Conservation (phyloP, 1,139 yeast species). For the Kazachstania sp. region DNA sequence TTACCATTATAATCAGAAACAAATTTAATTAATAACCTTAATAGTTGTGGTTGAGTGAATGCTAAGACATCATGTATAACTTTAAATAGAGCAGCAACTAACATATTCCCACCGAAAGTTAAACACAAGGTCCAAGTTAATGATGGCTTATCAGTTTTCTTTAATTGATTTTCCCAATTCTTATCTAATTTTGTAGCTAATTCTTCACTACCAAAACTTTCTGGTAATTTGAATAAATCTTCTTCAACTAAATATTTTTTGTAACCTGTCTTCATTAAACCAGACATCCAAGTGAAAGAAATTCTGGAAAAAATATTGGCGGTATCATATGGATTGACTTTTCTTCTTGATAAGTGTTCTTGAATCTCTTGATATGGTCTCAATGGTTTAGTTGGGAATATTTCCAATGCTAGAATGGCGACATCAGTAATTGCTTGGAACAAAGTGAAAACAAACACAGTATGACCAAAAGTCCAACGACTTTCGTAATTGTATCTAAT, state of each 20-base stretch:
- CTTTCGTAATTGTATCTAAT: constrained; percentile 39
- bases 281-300: constrained; percentile 89
- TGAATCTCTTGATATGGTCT: constrained; percentile 35
- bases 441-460: constrained; percentile 39
- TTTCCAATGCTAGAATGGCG: constrained; percentile 47
- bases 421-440: constrained; percentile 44
- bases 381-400: constrained; percentile 40
- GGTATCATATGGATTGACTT: constrained; percentile 57
- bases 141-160: constrained; percentile 47
- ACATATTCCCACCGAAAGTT: constrained; percentile 65
- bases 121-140: constrained; percentile 51
- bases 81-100: constrained; percentile 69
- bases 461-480: constrained; percentile 26
- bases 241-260: constrained; percentile 58
- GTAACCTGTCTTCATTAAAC: constrained; percentile 80
- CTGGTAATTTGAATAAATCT: constrained; percentile 78
- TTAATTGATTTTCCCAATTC: constrained; percentile 51
- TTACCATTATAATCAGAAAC: constrained; percentile 66
- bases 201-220: constrained; percentile 46
- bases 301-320: constrained; percentile 77
- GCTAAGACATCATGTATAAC: constrained; percentile 70
- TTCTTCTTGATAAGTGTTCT: constrained; percentile 32
- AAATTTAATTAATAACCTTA: constrained; percentile 66
- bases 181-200: constrained; percentile 44
- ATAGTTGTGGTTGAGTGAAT: constrained; percentile 81